A percentile compares a stretch with the other conserved stretches of the same genome.
Evolutionary conservation across 768 basidiomycete species (phyloP).

Genomic region (Tremella yokohamensis): DNA sequence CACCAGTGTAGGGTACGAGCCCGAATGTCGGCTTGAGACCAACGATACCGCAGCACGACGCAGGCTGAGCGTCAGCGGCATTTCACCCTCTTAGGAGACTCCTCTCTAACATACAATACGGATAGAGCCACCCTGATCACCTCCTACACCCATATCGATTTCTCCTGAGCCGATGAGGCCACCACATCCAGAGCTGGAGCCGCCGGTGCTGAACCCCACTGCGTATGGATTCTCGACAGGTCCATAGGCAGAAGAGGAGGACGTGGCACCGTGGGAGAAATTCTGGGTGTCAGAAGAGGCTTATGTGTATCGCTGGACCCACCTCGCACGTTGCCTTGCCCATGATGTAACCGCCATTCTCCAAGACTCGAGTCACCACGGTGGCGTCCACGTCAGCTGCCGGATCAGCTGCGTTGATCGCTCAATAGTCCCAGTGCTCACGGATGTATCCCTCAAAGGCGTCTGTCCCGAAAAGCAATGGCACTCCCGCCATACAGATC

Average conservation of each 20-base stretch:
- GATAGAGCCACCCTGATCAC: conserved; percentile 57
- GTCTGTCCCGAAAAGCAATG: conserved; percentile 54
- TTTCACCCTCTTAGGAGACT: background rate
- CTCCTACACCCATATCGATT: conserved; percentile 56
- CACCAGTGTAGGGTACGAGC: conserved; percentile 56
- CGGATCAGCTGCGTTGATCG: background rate
- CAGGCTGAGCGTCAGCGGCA: conserved; percentile 45
- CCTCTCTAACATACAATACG: conserved; percentile 42
- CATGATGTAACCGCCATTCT: conserved; percentile 53
- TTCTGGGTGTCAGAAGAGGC: conserved; percentile 16
- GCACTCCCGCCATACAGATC: conserved; percentile 53
- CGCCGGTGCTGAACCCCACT: conserved; percentile 54
- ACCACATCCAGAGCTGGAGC: conserved; percentile 55
- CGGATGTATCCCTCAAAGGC: conserved; percentile 51
- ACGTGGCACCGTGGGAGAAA: conserved; percentile 52
- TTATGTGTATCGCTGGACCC: conserved; percentile 1
- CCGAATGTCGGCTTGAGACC: conserved; percentile 56
- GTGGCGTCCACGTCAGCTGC: conserved; percentile 53
- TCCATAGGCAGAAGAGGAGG: conserved; percentile 52
- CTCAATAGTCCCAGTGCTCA: conserved; percentile 9
- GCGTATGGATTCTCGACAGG: conserved; percentile 56
- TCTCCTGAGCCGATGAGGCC: conserved; percentile 53
- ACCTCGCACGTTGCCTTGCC: conserved; percentile 54
- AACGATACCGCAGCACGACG: conserved; percentile 54
- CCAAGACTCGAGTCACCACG: conserved; percentile 55